Evolutionary conservation across 805 yeast species (phyloP).

Genomic region (Lipomyces starkeyi): DNA sequence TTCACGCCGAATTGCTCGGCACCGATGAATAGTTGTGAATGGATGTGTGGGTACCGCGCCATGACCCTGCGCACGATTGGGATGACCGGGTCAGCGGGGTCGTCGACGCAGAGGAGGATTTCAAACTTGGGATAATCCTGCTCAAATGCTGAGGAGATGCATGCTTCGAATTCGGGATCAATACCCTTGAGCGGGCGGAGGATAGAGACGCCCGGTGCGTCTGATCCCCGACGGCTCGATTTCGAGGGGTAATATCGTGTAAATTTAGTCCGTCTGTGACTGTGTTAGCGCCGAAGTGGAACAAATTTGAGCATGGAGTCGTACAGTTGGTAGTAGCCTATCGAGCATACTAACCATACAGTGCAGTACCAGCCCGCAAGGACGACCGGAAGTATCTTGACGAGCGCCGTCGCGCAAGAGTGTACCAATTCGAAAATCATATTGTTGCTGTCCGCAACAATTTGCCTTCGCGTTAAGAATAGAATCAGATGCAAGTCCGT

Average conservation of each 20-base stretch:
- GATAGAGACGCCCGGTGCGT: conserved; percentile 70
- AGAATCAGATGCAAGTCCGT: background rate
- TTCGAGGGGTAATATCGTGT: conserved; percentile 6
- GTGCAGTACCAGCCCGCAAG: conserved; percentile 32
- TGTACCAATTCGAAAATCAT: background rate
- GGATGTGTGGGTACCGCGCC: conserved; percentile 58
- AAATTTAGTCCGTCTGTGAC: conserved; percentile 26
- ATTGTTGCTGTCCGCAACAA: background rate
- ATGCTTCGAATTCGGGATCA: conserved; percentile 73
- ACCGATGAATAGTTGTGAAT: conserved; percentile 62
- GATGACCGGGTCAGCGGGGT: conserved; percentile 65
- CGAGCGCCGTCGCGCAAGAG: conserved; percentile 5
- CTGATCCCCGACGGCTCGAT: background rate
- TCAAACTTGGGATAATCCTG: conserved; percentile 78
- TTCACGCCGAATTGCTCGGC: conserved; percentile 70
- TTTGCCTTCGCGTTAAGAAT: background rate
- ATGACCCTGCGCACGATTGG: conserved; percentile 60
- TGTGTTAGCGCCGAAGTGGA: background rate
- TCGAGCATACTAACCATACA: conserved; percentile 25
- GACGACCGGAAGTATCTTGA: conserved; percentile 13
- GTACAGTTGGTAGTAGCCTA: conserved; percentile 33
- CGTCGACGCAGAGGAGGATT: conserved; percentile 77
- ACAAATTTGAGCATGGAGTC: background rate
- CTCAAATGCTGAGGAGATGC: conserved; percentile 68
- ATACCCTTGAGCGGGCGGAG: conserved; percentile 83